Conservation (phyloP, 164 flowering plant genomes). For the Brasenia schreberi region DNA sequence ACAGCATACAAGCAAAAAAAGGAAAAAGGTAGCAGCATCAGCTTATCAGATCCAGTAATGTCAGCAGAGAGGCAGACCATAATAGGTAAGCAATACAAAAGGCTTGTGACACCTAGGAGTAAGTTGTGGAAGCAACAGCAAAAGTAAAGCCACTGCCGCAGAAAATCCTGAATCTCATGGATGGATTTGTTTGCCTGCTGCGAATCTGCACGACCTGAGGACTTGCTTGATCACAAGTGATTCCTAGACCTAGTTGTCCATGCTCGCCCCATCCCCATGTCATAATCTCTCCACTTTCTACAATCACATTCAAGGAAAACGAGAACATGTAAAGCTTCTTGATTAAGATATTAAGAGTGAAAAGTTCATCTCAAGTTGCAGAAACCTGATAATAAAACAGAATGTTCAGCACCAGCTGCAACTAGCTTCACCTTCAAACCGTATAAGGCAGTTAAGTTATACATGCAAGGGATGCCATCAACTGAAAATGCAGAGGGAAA, state of each 20-base stretch:
- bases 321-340: not conserved
- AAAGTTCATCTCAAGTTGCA: not conserved
- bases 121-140: constrained; percentile 12
- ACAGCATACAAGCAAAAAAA: too few species aligned
- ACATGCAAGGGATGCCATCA: constrained; percentile 9
- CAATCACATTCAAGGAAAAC: constrained; percentile 2
- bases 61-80: too few species aligned
- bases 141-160: constrained; percentile 92
- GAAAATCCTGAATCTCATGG: constrained; percentile 16
- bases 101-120: not conserved
- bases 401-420: constrained; percentile 93
- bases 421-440: constrained; percentile 32
- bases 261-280: constrained; percentile 99
- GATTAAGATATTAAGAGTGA: not conserved
- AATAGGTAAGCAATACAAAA: too few species aligned
- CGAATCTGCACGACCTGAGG: constrained; percentile 43
- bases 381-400: constrained; percentile 62
- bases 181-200: not conserved
- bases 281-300: constrained; percentile 50
- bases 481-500: not conserved
- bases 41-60: too few species aligned
- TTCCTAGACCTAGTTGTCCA: constrained; percentile 87
- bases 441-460: constrained; percentile 24
- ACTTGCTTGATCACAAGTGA: constrained; percentile 31
- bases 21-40: too few species aligned